Base-by-base conservation (phyloP, 768 basidiomycete species). In the Amyloporia xantha region DNA sequence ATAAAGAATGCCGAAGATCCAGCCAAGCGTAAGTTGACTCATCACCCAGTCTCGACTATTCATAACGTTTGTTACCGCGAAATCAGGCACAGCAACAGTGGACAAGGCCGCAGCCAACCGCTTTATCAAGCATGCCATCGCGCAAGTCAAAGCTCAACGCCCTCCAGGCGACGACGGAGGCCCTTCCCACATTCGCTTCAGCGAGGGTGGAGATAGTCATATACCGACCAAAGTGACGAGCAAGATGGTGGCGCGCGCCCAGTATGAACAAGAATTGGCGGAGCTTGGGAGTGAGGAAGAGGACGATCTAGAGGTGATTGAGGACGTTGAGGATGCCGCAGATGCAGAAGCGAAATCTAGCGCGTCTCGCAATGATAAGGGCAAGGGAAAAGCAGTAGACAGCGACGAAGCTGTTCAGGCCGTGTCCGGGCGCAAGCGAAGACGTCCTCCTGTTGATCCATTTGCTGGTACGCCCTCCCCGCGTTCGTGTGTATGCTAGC, bases 51-150 rank as follows among this genome's bases (percentile, higher is more conserved):
- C n/a, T n/a, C n/a, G n/a, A n/a, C n/a, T n/a, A n/a, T n/a, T n/a
- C n/a, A n/a, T n/a, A n/a, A n/a, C n/a, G n/a, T n/a, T n/a, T n/a
- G n/a, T n/a, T n/a, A n/a, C n/a, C n/a, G n/a, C n/a, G n/a, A n/a
- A n/a, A n/a, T 5, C 60, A 78, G 76, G 67, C 37, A 70, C 65
- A 37, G 26, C 63, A 17, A 66, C 65, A n/a, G 65, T 92, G 50
- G 90, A 93, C 75, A 87, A 85, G 64, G 80, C 70, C 20, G 90
- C 86, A 11, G 90, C 90, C 1, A 69, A 71, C 38, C 80, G 91
- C 25, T 93, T 93, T 66, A 92, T 93, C 64, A 86, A 84, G 64
- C 76, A 86, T 61, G 86, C 88, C 24, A 88, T 91, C 37, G 68
- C 84, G 1, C 83, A 84, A 63, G 78, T 77, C 11, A 72, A 75